Evolutionary conservation across 306 rosid species (phyloP), one percentile per base, ranked within the genome.

Genomic region (Lotus japonicus): DNA sequence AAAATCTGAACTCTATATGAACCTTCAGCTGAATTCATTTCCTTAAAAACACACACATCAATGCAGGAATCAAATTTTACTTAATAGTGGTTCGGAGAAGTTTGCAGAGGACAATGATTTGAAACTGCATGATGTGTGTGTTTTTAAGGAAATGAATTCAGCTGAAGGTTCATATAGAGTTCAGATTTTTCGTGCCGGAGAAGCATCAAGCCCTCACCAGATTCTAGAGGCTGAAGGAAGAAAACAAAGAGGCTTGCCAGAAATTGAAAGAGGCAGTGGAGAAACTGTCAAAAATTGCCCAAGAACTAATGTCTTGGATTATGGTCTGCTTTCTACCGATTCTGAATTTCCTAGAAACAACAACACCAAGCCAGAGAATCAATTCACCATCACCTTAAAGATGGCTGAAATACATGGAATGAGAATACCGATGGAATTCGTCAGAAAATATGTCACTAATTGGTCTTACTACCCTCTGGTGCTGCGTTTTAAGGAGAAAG

Each of bases 81-180:
- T 70, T 8, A 46, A 4, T 12, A 12, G 9, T 0, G 68, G 76
- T n/a, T 71, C 60, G 76, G n/a, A 9, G 42, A 0, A 8, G 3
- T 71, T 71, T 71, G 76, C 5, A 3, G 2, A 12, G 7, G 76
- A 46, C 45, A 59, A 71, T 36, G n/a, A 48, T 46, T 19, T 71
- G 60, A 36, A 35, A 48, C 1, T 17, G 0, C 42, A 28, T 3
- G 45, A 71, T 59, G 76, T 35, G 2, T 59, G 59, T 18, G 28
- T 48, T 58, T 71, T 71, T 48, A 68, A 71, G 76, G 6, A 46
- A 48, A 16, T 10, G 6, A 6, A 44, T 9, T 33, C 33, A 12
- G 2, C 1, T 2, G 39, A 58, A 48, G 9, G 12, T 71, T 58
- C 51, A 35, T 71, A 33, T 49, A 48, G 51, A 33, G 68, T 59